Evolutionary conservation across 139 green algal genomes (phyloP).

Genomic region (Protoeuglena noctilucae): DNA sequence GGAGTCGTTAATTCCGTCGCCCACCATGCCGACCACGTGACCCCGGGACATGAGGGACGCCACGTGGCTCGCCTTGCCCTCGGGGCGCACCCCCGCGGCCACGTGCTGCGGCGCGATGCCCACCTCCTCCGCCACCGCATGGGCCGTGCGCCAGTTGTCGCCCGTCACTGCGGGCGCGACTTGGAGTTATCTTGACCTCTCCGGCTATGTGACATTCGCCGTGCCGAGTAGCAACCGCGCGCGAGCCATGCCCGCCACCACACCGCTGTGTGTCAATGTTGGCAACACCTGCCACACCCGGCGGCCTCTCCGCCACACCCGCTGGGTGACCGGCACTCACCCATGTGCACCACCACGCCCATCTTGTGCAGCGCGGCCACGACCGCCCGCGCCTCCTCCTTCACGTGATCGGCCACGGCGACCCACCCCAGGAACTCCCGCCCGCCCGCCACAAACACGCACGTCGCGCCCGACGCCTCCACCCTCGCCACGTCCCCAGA

Average conservation of each 20-base stretch:
- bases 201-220: too few species aligned
- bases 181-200: too few species aligned
- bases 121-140: constrained; percentile 45
- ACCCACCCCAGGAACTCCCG: constrained; percentile 34
- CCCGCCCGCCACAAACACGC: constrained; percentile 44
- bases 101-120: constrained; percentile 48
- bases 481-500: constrained; percentile 6
- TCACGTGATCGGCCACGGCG: constrained; percentile 68
- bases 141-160: constrained; percentile 71
- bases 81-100: constrained; percentile 49
- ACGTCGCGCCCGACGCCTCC: constrained; percentile 39
- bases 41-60: constrained; percentile 8
- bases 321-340: too few species aligned
- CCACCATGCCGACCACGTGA: constrained; percentile 84
- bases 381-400: constrained; percentile 72
- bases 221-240: too few species aligned
- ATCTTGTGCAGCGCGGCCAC: constrained; percentile 38
- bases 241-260: too few species aligned
- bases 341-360: constrained; percentile 26
- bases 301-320: too few species aligned
- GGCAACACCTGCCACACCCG: too few species aligned
- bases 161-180: too few species aligned
- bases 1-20: constrained; percentile 94
- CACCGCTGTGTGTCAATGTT: too few species aligned
- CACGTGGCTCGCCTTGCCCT: constrained; percentile 38